Evolutionary conservation across 2,329 filamentous ascomycete genomes (phyloP).

Genomic region (Domatiomyces globalis): DNA sequence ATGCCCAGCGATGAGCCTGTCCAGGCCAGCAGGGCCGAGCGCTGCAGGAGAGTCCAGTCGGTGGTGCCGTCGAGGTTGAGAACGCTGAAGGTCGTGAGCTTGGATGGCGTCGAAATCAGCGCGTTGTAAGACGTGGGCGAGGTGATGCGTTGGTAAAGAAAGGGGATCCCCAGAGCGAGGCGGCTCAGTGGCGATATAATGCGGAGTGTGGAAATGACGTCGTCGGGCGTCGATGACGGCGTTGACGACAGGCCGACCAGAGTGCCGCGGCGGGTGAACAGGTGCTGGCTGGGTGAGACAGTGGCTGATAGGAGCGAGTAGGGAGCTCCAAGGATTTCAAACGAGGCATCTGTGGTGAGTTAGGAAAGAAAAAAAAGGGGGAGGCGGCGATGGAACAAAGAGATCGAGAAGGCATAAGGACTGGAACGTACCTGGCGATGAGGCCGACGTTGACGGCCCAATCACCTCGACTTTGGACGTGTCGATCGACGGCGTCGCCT

Average conservation of each 20-base stretch:
- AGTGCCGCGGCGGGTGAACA: conserved; percentile 85
- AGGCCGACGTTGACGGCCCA: conserved; percentile 27
- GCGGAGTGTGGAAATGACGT: conserved; percentile 71
- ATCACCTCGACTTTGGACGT: conserved; percentile 22
- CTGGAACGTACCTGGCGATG: conserved; percentile 27
- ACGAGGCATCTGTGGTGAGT: conserved; percentile 59
- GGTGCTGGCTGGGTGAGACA: conserved; percentile 79
- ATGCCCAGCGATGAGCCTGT: conserved; percentile 74
- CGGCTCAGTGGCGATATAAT: conserved; percentile 72
- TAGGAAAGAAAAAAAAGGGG: conserved; percentile 1
- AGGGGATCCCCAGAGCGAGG: conserved; percentile 71
- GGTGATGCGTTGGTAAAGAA: conserved; percentile 56
- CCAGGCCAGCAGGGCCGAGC: conserved; percentile 86
- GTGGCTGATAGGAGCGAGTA: conserved; percentile 90
- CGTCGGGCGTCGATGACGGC: conserved; percentile 62
- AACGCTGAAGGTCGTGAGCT: conserved; percentile 72
- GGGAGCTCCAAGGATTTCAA: conserved; percentile 82
- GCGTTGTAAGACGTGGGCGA: conserved; percentile 80
- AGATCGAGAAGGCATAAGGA: neutral
- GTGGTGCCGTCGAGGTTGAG: conserved; percentile 83
- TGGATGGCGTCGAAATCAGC: conserved; percentile 74
- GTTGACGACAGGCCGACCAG: conserved; percentile 60
- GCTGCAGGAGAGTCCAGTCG: conserved; percentile 87
- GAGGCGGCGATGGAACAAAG: neutral
- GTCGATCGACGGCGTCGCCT: conserved; percentile 29